A percentile compares a stretch with the other conserved stretches of the same genome.
phyloP scores from a whole-genome alignment of 2,329 filamentous ascomycete species.

The Calonectria pteridis region DNA sequence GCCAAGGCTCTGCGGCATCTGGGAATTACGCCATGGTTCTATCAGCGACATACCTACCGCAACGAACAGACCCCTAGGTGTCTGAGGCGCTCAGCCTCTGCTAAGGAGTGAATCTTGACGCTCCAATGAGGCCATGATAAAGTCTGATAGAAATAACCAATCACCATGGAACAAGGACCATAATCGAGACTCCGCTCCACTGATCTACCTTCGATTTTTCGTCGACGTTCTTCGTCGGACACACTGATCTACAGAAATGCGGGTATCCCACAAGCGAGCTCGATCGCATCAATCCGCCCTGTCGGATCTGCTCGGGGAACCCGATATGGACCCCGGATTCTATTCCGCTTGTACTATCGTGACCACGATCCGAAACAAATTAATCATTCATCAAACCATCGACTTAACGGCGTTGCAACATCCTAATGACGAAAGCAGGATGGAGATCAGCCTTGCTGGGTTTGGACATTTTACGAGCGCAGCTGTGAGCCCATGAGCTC shows the following conservation, averaged over 20 bases:
- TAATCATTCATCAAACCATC: not conserved
- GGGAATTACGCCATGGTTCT: not conserved
- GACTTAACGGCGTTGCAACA: not conserved
- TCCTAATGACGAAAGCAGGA: not conserved
- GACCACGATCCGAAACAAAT: not conserved
- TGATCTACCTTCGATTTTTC: not conserved
- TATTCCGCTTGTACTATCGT: too few species aligned
- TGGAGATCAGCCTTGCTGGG: not conserved
- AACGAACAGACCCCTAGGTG: conserved; percentile 4
- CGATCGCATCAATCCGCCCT: not conserved
- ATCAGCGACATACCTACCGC: not conserved
- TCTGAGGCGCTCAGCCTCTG: not conserved
- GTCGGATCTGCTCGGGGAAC: not conserved
- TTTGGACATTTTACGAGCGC: not conserved
- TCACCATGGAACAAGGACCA: not conserved
- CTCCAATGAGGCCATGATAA: not conserved
- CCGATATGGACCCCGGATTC: not conserved
- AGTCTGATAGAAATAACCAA: not conserved
- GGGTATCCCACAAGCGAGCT: not conserved
- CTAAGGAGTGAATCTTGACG: not conserved
- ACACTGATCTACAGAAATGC: not conserved
- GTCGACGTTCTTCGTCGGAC: not conserved
- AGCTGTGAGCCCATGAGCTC: not conserved
- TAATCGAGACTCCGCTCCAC: not conserved
- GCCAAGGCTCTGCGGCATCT: not conserved